Base-by-base conservation (phyloP, 108 stramenopile species). In the Nannochloropsis oceanica region DNA sequence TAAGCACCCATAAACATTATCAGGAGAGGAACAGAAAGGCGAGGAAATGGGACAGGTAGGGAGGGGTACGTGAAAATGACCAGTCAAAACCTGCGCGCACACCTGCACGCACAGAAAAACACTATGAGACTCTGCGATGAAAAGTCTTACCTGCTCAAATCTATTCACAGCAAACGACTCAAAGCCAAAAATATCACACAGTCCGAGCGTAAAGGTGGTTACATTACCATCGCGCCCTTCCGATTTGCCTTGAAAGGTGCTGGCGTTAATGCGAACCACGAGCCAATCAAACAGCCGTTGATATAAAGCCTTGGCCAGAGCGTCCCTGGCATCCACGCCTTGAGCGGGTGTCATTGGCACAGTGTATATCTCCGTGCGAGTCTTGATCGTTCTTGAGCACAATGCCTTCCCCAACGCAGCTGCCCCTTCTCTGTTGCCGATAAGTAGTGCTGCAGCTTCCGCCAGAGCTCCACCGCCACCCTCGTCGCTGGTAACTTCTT, bases 301-400 rank as follows among this genome's bases (percentile, higher is more conserved):
- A 87, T 97, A 98, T 22, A 96, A 91, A 44, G 94, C 93, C 92
- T 98, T 98, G 86, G 96, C 96, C 79, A 98, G 92, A 8, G 96
- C 95, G 85, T 97, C 96, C 24, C 93, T 89, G 26, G 94, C 94
- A 86, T 96, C 96, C 27, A 89, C 90, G 73, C 95, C 93, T 86
- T 94, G 92, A 59, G 90, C 92, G 85, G 93, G 92, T 34, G 93
- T 92, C 79, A 94, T 85, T 13, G 93, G 88, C 84, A 93, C 94
- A 80, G 91, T 83, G 2, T 94, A 90, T 26, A 92, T 92, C 83
- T 95, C 94, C 82, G 91, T 89, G n/a, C 94, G 93, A 12, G 94
- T 93, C 8, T 86, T 87, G 84, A 96, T 93, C 24, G 93, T 92
- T 46, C 93, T 89, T 26, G 89, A 90, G 25, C 95, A 95, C 82